Evolutionary conservation across 352 stramenopile species (phyloP), one percentile per base, ranked within the genome.

Genomic region (Globisporangium okanoganense): DNA sequence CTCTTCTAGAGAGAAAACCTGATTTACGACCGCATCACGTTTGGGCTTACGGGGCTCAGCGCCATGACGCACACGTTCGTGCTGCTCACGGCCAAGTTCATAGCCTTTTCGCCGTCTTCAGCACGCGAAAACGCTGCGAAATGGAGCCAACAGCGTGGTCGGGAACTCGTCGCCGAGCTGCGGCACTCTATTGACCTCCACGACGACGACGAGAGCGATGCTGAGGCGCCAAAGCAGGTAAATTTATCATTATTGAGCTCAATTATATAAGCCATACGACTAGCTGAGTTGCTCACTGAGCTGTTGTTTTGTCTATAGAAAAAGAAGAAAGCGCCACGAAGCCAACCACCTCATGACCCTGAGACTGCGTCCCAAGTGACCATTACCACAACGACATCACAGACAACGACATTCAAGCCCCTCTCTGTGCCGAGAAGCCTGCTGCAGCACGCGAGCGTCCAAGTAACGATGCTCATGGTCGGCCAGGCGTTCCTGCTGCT

Each of bases 21-120:
- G 31, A 72, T 87, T 29, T 77, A 76, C 44, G 79, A 89, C 58
- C 49, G 58, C 9, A 40, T 61, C 25, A 67, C 75, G 0, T 66
- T 79, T 18, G 24, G 25, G 0, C 69, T 87, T 16, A 70, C 67
- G 29, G 56, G 61, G 4, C 57, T 57, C 2, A 79, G 71, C 13
- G 49, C 57, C n/a, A 61, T 58, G 4, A 60, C 75, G 4, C 77
- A 89, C 41, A 64, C 56, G 29, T 5, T 71, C 25, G 66, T 81
- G 14, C 31, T 86, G 3, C 68, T 76, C 10, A 47, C 54, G 10
- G 59, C 69, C 0, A 71, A 79, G 31, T 55, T 69, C 29, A 45
- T 69, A 12, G 61, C 31, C 12, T 70, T 22, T 25, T 78, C 48
- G 20, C 25, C 18, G 16, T 22, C 33, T 10, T 38, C 24, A 25